Evolutionary conservation across 2,329 filamentous ascomycete genomes (phyloP), one percentile per base, ranked within the genome.

Genomic region (Alternaria dauci): DNA sequence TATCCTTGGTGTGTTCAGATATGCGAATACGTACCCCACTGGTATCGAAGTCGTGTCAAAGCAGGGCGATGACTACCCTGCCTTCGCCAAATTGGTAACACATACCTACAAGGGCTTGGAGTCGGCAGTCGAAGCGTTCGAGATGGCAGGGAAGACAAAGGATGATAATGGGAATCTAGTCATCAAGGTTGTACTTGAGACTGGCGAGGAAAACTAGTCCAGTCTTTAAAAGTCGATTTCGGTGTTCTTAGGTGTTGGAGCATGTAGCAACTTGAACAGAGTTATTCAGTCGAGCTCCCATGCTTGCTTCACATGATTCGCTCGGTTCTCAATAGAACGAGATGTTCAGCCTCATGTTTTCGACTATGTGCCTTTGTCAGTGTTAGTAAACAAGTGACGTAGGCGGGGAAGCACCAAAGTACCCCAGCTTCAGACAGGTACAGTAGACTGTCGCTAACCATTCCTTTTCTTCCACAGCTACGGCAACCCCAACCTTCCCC

Each of bases 1-100:
- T 73, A 89, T 93, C 32, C 79, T 92, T n/a, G 90, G 90, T 34
- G 88, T 92, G 30, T 93, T 93, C 80, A 85, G 91, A 48, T 93
- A 93, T 69, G 89, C 89, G 20, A 91, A 92, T 76, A 91, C 90
- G 0, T 93, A 93, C 71, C 83, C 86, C 5, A 89, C 87, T 0
- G 90, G 89, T n/a, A 89, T 93, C 60, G 83, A 76, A 78, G 89
- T 76, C 78, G 85, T 81, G 73, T 85, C 69, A 69, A 81, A 66
- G 78, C 81, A 77, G 46, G 77, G 76, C 0, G 63, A 76, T 8
- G 80, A 82, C 12, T 81, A 91, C 20, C 89, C 89, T 0, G 86
- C 85, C 64, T 84, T 93, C 58, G 86, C 89, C 50, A 86, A 88
- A 70, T 85, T 93, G 81, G 86, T 93, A n/a, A 93, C 90, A 4